Evolutionary conservation across 148 eudicot species (phyloP).

Genomic region (Persicaria tinctoria): DNA sequence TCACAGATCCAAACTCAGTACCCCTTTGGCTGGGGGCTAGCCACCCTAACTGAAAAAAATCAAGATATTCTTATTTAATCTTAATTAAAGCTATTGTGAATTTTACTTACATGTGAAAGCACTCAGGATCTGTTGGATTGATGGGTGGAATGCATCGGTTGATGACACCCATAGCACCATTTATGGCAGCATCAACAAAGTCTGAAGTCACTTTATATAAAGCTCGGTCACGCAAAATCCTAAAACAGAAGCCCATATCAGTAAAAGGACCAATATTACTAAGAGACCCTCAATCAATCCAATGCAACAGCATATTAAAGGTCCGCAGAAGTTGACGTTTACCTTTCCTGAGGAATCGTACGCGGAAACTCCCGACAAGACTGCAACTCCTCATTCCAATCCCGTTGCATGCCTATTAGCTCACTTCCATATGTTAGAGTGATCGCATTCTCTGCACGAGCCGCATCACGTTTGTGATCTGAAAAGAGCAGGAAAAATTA

Average conservation of each 20-base stretch:
- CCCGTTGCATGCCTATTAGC: conserved; percentile 92
- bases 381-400: conserved; percentile 98
- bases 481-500: conserved; percentile 18
- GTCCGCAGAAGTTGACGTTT: neutral
- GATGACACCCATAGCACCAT: conserved; percentile 95
- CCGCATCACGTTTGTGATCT: conserved; percentile 97
- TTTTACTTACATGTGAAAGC: conserved; percentile 92
- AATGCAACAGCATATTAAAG: neutral
- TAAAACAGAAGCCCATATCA: conserved; percentile 18
- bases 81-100: neutral
- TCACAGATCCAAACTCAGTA: too few species aligned
- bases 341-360: conserved; percentile 85
- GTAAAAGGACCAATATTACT: neutral
- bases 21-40: too few species aligned
- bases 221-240: conserved; percentile 77
- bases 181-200: conserved; percentile 96
- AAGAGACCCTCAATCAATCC: neutral
- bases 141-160: conserved; percentile 96
- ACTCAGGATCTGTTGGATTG: conserved; percentile 99
- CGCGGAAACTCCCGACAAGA: conserved; percentile 98
- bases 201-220: conserved; percentile 95
- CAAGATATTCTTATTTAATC: too few species aligned
- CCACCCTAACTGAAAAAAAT: too few species aligned
- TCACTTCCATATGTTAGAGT: conserved; percentile 97
- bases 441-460: conserved; percentile 85